A percentile compares a stretch with the other conserved stretches of the same genome.
Evolutionary conservation across 2,329 filamentous ascomycete species (phyloP).

Genomic region (Colletotrichum sp.): DNA sequence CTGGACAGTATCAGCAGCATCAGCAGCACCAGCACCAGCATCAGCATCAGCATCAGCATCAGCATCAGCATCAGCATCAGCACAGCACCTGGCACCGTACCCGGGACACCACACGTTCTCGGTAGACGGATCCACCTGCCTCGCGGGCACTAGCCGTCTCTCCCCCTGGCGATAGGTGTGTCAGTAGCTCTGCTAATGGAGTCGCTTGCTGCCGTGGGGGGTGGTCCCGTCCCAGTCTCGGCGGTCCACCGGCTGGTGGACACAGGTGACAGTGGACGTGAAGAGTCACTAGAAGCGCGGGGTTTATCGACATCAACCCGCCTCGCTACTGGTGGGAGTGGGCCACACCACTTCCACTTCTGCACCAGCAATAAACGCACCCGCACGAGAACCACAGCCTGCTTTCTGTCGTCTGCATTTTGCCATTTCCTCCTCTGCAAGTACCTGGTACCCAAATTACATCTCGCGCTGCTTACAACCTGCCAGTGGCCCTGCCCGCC

Average conservation of each 20-base stretch:
- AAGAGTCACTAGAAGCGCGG: background rate
- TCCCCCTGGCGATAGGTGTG: background rate
- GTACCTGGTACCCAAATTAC: constrained; percentile 9
- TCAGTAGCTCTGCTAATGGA: constrained; percentile 5
- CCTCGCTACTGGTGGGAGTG: background rate
- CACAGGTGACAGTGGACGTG: background rate
- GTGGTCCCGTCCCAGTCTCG: background rate
- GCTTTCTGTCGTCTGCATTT: background rate
- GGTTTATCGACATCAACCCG: background rate
- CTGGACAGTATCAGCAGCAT: background rate
- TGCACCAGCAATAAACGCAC: background rate
- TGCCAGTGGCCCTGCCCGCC: background rate
- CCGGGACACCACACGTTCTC: background rate
- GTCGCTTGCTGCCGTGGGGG: background rate
- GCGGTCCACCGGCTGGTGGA: constrained; percentile 5
- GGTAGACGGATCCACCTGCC: background rate
- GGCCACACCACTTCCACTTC: background rate
- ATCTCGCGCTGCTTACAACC: background rate
- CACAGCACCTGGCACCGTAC: background rate
- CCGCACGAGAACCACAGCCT: constrained; percentile 3
- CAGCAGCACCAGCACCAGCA: background rate
- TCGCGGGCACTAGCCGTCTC: background rate
- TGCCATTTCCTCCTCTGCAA: background rate
- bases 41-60: background rate
- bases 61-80: background rate